Base-by-base conservation (phyloP, 768 basidiomycete species). In the Auricularia heimuer region DNA sequence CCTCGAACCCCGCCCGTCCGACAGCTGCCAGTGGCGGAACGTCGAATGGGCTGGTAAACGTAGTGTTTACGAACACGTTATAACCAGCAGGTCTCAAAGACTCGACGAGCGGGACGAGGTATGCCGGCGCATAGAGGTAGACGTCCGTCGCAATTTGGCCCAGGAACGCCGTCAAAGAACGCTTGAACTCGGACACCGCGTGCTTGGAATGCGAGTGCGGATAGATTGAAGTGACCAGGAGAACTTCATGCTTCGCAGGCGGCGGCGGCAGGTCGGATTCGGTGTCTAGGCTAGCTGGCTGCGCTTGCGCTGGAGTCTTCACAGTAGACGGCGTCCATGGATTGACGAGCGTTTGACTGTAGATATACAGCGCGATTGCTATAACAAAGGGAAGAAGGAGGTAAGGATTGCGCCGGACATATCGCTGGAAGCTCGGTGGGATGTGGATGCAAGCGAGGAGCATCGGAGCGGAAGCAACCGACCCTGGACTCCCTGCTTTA, bases 221-320 rank as follows among this genome's bases (percentile, higher is more conserved):
- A 68, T 79, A 85, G 69, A 84, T 76, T 0, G 84, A 82, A 2
- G 84, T 80, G 0, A 85, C 84, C 58, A 85, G 78, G 14, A 85
- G 77, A 66, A 83, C 47, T 6, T 51, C 47, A 18, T 18, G 8
- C 47, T 51, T 16, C 47, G 47, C 7, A 6, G 47, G 47, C 47
- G 47, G 47, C 16, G 47, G 47, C 0, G 16, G 47, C 47, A 18
- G 11, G 10, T 51, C 47, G 47, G 6, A 6, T 8, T 51, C 21
- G 16, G 47, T 42, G 7, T 42, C 39, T 14, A 42, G 29, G 29
- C 29, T 29, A 29, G 29, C 29, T 29, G 29, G 39, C 39, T 42
- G 39, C 39, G 12, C 39, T 0, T 14, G 39, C 12, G 39, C 47
- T 51, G 47, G 47, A 8, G 47, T 51, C 29, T 29, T 29, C 47